Evolutionary conservation across 2,329 filamentous ascomycete species (phyloP).

Genomic region (Mollisiaceae sp.): DNA sequence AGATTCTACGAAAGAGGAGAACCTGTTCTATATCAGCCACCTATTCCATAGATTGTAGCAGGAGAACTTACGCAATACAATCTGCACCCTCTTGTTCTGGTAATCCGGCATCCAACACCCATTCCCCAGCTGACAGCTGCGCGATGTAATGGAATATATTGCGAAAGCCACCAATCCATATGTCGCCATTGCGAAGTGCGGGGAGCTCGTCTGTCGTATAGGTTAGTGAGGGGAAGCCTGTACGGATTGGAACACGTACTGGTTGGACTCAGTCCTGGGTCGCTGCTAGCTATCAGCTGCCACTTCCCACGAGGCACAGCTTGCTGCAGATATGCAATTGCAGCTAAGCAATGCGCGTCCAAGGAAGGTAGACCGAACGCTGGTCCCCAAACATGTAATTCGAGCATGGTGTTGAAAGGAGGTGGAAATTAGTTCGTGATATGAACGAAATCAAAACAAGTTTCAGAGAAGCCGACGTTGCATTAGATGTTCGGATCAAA

Average conservation of each 20-base stretch:
- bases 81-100: slow-evolving; percentile 51
- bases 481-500: neutral
- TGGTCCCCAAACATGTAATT: slow-evolving; percentile 89
- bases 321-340: slow-evolving; percentile 76
- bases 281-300: slow-evolving; percentile 75
- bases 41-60: neutral
- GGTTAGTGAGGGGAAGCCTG: slow-evolving; percentile 18
- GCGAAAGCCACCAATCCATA: slow-evolving; percentile 57
- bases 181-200: slow-evolving; percentile 58
- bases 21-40: slow-evolving; percentile 44
- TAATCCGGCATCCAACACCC: slow-evolving; percentile 53
- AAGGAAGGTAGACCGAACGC: slow-evolving; percentile 89
- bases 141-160: slow-evolving; percentile 58
- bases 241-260: slow-evolving; percentile 55
- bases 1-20: slow-evolving; percentile 72
- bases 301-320: slow-evolving; percentile 65
- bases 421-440: slow-evolving; percentile 3
- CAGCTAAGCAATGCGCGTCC: slow-evolving; percentile 86
- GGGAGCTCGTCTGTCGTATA: slow-evolving; percentile 57
- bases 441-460: slow-evolving; percentile 1
- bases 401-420: slow-evolving; percentile 52
- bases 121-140: slow-evolving; percentile 49
- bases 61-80: slow-evolving; percentile 50
- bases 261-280: slow-evolving; percentile 72
- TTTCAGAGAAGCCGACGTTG: neutral